Conservation (phyloP, 495 filamentous ascomycete genomes). For the Astrocystis sublimbata region DNA sequence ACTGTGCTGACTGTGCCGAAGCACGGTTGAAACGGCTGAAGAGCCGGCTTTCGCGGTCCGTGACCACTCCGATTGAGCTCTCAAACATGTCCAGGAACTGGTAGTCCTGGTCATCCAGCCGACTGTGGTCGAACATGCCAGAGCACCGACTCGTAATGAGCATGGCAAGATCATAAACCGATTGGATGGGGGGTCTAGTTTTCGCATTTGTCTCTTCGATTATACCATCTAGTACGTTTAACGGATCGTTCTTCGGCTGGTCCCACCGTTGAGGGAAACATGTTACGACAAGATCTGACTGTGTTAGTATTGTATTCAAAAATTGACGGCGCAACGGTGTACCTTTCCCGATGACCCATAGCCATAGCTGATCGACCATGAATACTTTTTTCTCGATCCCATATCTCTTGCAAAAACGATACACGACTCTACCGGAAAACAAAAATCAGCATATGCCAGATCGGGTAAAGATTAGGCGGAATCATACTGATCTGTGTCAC, state of each 20-base stretch:
- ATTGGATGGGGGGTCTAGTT: constrained; percentile 61
- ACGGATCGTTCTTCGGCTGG: constrained; percentile 66
- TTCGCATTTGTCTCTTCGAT: constrained; percentile 73
- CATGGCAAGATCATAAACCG: constrained; percentile 65
- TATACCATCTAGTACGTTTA: constrained; percentile 68
- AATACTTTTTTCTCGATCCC: constrained; percentile 64
- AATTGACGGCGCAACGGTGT: not conserved
- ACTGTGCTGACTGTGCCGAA: constrained; percentile 59
- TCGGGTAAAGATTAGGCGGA: not conserved
- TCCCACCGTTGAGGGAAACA: constrained; percentile 71
- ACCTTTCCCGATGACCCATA: constrained; percentile 65
- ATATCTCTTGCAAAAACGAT: constrained; percentile 56
- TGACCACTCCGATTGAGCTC: constrained; percentile 63
- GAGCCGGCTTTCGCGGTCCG: constrained; percentile 62
- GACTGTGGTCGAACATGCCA: constrained; percentile 65
- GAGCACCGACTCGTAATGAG: constrained; percentile 66
- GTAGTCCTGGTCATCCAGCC: constrained; percentile 62
- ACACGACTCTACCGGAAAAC: constrained; percentile 52
- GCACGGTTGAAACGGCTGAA: constrained; percentile 66
- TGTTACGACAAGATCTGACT: constrained; percentile 60
- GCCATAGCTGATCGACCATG: constrained; percentile 77
- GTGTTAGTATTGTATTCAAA: constrained; percentile 7
- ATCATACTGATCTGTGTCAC: constrained; percentile 61
- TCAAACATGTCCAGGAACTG: constrained; percentile 77
- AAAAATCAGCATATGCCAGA: not conserved